Evolutionary conservation across 148 eudicot species (phyloP).

Genomic region (Arctostaphylos glauca): DNA sequence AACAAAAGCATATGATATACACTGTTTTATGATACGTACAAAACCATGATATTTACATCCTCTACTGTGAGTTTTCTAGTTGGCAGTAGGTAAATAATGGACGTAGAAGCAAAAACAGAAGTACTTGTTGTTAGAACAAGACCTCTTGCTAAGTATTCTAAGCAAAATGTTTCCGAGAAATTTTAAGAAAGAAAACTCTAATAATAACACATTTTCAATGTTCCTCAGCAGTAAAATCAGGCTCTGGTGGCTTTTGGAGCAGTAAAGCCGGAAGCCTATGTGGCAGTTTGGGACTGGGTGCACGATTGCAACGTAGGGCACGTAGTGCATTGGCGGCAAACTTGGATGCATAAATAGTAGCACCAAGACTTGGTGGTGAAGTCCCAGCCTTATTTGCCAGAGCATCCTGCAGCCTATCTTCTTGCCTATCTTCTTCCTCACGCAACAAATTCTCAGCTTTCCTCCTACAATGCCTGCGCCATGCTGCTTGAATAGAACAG

Average conservation of each 20-base stretch:
- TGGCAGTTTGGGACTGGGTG: slow-evolving; percentile 24
- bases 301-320: slow-evolving; percentile 29
- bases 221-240: slow-evolving; percentile 48
- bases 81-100: neutral
- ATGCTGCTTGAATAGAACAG: slow-evolving; percentile 68
- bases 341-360: slow-evolving; percentile 60
- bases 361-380: slow-evolving; percentile 53
- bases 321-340: slow-evolving; percentile 59
- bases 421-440: slow-evolving; percentile 52
- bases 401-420: slow-evolving; percentile 38
- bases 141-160: neutral
- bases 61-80: neutral
- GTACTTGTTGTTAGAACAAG: neutral
- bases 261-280: slow-evolving; percentile 41
- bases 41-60: neutral
- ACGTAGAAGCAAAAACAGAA: neutral
- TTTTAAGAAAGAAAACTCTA: neutral
- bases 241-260: slow-evolving; percentile 61
- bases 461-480: slow-evolving; percentile 53
- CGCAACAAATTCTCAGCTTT: slow-evolving; percentile 44
- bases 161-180: neutral
- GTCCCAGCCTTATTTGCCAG: slow-evolving; percentile 40
- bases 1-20: neutral
- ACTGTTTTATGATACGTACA: neutral
- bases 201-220: slow-evolving; percentile 14